Evolutionary conservation across 139 green algal genomes (phyloP), one percentile per base, ranked within the genome.

Genomic region (Pleodorina starrii): DNA sequence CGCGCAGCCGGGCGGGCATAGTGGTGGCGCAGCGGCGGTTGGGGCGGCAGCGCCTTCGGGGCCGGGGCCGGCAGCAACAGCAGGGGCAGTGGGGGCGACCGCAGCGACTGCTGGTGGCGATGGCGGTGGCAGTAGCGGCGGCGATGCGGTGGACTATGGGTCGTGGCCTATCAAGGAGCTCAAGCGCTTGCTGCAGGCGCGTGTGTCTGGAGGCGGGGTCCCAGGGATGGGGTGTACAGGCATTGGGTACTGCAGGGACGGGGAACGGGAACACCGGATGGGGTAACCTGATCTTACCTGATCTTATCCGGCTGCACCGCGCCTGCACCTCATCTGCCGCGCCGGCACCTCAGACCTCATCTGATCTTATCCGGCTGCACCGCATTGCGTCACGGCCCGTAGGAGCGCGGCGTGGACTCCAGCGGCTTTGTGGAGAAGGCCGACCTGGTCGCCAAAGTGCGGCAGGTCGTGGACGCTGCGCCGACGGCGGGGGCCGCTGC

Each of bases 131-230:
- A 66, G 54, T 25, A 12, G 54, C 9, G 29, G n/a, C 5, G 84
- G 69, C 1, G 90, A 71, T 3, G 40, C 72, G n/a, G 89, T 90
- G 23, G 95, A 97, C 57, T 97, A 96, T 68, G 46, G 16, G 29
- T 84, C 42, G 35, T 97, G 95, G 95, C 95, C 95, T 1, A 85
- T 97, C 17, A 97, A 97, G 87, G 95, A 97, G 93, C 92, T 97
- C 38, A 89, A 92, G 63, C 89, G 94, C 0, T 95, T 96, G 48
- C 89, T 97, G 48, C 77, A 81, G 46, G 94, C 96, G 73, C 46
- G 90, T 38, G 38, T 74, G n/a, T n/a, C n/a, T n/a, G n/a, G n/a
- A n/a, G n/a, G n/a, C n/a, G n/a, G n/a, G n/a, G n/a, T n/a, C n/a
- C n/a, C n/a, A n/a, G n/a, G n/a, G n/a, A n/a, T n/a, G n/a, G n/a